Percentiles rank a stretch among this genome's conserved stretches.
Evolutionary conservation across 352 stramenopile species (phyloP).

Genomic region (Pilasporangium apinafurcum): DNA sequence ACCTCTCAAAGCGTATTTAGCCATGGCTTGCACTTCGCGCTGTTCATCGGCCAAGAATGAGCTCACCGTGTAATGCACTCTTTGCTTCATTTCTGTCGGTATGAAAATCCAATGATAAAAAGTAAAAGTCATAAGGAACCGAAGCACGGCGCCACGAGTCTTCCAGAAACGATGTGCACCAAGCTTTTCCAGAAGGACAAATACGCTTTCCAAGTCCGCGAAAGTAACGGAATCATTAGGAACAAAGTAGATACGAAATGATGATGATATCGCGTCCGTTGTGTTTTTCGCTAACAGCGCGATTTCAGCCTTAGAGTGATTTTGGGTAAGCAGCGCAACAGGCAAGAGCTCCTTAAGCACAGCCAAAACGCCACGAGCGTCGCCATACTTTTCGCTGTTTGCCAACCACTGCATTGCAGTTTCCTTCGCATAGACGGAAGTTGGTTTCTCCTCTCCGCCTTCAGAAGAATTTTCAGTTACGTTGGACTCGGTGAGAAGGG

Average conservation of each 20-base stretch:
- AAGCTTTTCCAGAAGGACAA: conserved; percentile 37
- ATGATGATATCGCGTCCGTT: conserved; percentile 45
- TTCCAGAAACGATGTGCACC: conserved; percentile 47
- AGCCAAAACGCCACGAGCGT: conserved; percentile 29
- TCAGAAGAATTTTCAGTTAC: conserved; percentile 3
- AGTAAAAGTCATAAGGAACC: conserved; percentile 63
- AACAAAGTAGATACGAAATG: conserved; percentile 37
- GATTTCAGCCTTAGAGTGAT: conserved; percentile 60
- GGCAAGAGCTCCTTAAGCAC: conserved; percentile 47
- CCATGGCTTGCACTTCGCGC: conserved; percentile 76
- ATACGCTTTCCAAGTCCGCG: conserved; percentile 14
- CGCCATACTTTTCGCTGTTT: conserved; percentile 40
- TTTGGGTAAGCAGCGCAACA: conserved; percentile 62
- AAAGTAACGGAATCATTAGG: conserved; percentile 1
- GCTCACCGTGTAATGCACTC: conserved; percentile 45
- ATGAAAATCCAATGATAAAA: conserved; percentile 76
- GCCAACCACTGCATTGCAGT: conserved; percentile 68
- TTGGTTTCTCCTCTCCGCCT: conserved; percentile 10
- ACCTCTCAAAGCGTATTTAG: conserved; percentile 62
- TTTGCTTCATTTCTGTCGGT: conserved; percentile 20
- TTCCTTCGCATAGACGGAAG: conserved; percentile 41
- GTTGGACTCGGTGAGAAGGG: neutral
- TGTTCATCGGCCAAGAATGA: conserved; percentile 60
- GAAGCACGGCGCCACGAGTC: conserved; percentile 57
- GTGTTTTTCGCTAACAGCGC: conserved; percentile 59